Evolutionary conservation across 768 basidiomycete genomes (phyloP), one percentile per base, ranked within the genome.

Genomic region (Collybia sp.): DNA sequence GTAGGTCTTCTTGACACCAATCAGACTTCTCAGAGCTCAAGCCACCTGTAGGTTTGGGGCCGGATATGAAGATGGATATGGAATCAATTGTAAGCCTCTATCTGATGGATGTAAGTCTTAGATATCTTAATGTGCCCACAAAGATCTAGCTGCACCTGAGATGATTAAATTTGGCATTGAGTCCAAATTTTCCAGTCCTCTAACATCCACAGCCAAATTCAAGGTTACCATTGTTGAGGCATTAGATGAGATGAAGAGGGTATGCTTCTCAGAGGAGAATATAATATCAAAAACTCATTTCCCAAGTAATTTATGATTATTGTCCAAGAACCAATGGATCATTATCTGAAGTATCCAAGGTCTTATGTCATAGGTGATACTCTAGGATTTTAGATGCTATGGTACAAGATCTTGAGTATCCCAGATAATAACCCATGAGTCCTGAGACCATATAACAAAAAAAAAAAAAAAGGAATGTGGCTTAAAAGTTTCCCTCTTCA

Each of bases 81-180:
- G 94, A 1, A 86, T 96, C 55, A 95, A 91, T 60, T 97, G 93
- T 93, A 59, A 56, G 87, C 73, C 16, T 34, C 3, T 33, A 17
- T 25, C 8, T 25, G 25, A 25, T 8, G 4, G 25, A 25, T 8
- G 4, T 8, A 25, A 8, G 25, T 25, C 8, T 25, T 25, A 8
- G 8, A 25, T 30, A 30, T 33, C 12, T 17, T 19, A 43, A 10
- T 38, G 20, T 41, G 31, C 38, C 52, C 25, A 45, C 42, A 17
- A 54, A 95, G 94, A 96, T 63, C 77, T 95, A 47, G 78, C 88
- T 46, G 90, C 84, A 12, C 80, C 84, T 12, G 67, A 83, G 36
- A 71, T 82, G 47, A 72, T 98, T 58, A 94, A 93, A 64, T 93
- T 96, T 66, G 93, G 95, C 2, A 82, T 96, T 59, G 95, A 98